Evolutionary conservation across 192 early-diverging fungal species (phyloP), one percentile per base, ranked within the genome.

Genomic region (Backusella luteola): DNA sequence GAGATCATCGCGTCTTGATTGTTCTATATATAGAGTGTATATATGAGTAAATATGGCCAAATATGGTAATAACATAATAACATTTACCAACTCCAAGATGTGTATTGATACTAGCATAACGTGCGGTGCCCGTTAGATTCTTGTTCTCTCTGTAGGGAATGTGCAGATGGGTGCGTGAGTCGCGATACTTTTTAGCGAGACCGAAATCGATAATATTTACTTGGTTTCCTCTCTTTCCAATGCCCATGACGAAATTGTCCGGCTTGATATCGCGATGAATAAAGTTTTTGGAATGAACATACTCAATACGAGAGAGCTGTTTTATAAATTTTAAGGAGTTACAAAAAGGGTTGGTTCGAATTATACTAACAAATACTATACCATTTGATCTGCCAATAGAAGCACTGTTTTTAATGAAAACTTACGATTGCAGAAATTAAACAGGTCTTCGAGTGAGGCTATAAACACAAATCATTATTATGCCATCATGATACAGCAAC

Each of bases 141-240:
- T 96, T 96, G 84, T 94, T 92, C 83, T 96, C 94, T 78, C 93
- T 91, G 79, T 96, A 96, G 14, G 94, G 92, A 76, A 96, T 96
- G 84, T 96, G 95, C 81, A 92, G 82, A 70, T 92, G 87, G 39
- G 93, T 95, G 74, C 90, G 89, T 68, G 93, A 92, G 81, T 96
- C 93, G 67, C 92, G 89, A 83, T 92, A 96, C 81, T 92, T 90
- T 76, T 96, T 95, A 41, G 94, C 92, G 76, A 96, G 85, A 21
- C 95, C 95, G 87, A 95, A 95, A 82, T 96, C 95, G 75, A 96
- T 94, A 38, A 96, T 86, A 75, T 95, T 89, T 19, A 96, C 92
- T 76, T 94, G 90, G 76, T 94, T 93, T 66, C 90, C 90, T 75
- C 91, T 91, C 81, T 92, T 93, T 32, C 91, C 92, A 78, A 93